Evolutionary conservation across 2,329 filamentous ascomycete species (phyloP).

Genomic region (Achaetomium macrosporum): DNA sequence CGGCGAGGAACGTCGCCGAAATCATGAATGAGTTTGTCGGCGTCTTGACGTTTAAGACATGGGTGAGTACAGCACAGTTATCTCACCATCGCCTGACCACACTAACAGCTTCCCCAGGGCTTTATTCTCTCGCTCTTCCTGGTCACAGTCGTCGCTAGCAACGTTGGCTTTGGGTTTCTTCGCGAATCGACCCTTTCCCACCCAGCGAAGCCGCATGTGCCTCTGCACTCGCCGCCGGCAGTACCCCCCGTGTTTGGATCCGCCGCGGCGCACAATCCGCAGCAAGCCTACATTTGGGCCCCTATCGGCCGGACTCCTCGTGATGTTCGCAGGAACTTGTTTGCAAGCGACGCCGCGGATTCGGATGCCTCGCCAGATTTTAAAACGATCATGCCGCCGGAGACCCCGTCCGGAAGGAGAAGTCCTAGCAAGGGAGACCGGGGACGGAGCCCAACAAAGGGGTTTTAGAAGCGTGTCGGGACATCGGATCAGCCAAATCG

Average conservation of each 20-base stretch:
- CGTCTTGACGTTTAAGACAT: slow-evolving; percentile 76
- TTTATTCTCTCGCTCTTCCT: slow-evolving; percentile 47
- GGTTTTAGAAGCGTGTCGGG: slow-evolving; percentile 11
- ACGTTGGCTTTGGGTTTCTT: slow-evolving; percentile 39
- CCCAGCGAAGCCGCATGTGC: slow-evolving; percentile 20
- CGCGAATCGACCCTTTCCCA: slow-evolving; percentile 28
- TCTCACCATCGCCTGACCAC: slow-evolving; percentile 12
- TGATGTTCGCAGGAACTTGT: slow-evolving; percentile 36
- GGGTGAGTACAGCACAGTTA: slow-evolving; percentile 38
- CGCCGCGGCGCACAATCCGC: slow-evolving; percentile 26
- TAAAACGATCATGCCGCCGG: slow-evolving; percentile 38
- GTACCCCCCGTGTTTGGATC: slow-evolving; percentile 25
- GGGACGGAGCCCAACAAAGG: slow-evolving; percentile 19
- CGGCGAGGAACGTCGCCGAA: slow-evolving; percentile 80
- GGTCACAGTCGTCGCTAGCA: slow-evolving; percentile 45
- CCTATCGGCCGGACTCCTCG: slow-evolving; percentile 45
- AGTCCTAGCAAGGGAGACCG: slow-evolving; percentile 45
- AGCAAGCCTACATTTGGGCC: slow-evolving; percentile 45
- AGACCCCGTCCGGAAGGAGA: slow-evolving; percentile 41
- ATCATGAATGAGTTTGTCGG: slow-evolving; percentile 94
- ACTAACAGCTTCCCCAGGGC: slow-evolving; percentile 32
- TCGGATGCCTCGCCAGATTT: slow-evolving; percentile 46
- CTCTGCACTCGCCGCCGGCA: slow-evolving; percentile 27
- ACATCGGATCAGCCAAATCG: too few species aligned
- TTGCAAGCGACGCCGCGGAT: slow-evolving; percentile 42